These are phyloP conservation scores for Penstemon eatonii DNA, from an alignment of 257 asterid genomes.

Conservation along the genomic window DNA sequence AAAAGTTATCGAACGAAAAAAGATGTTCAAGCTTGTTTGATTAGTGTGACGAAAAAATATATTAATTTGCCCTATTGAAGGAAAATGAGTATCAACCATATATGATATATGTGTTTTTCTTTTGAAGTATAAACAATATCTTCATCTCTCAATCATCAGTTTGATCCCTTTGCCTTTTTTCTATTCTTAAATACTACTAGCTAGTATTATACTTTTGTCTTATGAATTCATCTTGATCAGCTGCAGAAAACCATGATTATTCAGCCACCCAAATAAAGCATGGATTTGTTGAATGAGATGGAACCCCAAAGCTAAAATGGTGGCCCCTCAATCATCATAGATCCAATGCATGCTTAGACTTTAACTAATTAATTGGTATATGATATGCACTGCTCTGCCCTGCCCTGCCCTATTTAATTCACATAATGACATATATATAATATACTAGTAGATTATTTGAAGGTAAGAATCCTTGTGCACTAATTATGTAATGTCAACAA, in stretches of 20 bases:
- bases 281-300: conserved; percentile 26
- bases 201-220: no score
- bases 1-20: no score
- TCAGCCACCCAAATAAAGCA: conserved; percentile 33
- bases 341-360: conserved; percentile 49
- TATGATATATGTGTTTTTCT: no score
- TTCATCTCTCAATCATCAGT: no score
- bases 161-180: no score
- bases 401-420: conserved; percentile 5
- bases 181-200: no score
- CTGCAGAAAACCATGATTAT: conserved; percentile 25
- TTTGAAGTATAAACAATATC: no score
- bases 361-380: conserved; percentile 17
- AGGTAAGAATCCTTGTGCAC: conserved; percentile 26
- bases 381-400: not conserved
- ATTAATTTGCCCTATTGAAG: no score
- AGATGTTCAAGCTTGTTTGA: no score
- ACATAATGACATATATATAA: conserved; percentile 6
- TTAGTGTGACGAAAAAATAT: no score
- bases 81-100: no score
- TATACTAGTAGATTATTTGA: conserved; percentile 11
- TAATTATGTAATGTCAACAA: conserved; percentile 28
- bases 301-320: conserved; percentile 28
- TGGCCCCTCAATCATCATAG: conserved; percentile 46
- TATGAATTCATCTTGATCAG: conserved; percentile 3